Evolutionary conservation across 352 stramenopile species (phyloP).

Genomic region (Phytophthora pistaciae): DNA sequence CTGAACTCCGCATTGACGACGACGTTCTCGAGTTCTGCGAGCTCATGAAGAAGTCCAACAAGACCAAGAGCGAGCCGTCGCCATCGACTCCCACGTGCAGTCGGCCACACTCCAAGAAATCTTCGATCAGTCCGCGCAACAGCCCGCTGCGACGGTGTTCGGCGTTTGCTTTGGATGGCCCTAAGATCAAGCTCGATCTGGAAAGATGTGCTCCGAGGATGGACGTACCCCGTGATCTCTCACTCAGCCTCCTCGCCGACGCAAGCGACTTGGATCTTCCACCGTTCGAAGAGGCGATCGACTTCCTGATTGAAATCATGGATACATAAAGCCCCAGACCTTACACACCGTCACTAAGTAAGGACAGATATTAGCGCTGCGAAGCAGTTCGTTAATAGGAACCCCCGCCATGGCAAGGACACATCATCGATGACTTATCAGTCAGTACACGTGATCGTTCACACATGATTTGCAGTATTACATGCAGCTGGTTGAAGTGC

Average conservation of each 20-base stretch:
- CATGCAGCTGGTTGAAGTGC: background rate
- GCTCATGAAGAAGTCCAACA: background rate
- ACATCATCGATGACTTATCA: background rate
- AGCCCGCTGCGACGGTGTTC: constrained; percentile 20
- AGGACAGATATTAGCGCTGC: background rate
- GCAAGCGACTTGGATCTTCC: constrained; percentile 31
- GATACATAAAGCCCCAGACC: constrained; percentile 11
- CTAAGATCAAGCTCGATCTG: background rate
- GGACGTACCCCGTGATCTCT: background rate
- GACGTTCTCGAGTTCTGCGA: background rate
- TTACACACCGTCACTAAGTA: background rate
- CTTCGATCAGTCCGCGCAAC: constrained; percentile 32
- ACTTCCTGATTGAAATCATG: constrained; percentile 60
- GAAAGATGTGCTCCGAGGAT: background rate
- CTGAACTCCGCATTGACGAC: background rate
- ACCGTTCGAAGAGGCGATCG: constrained; percentile 56
- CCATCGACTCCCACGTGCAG: background rate
- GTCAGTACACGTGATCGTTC: background rate
- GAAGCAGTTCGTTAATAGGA: no score
- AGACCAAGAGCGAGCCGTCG: background rate
- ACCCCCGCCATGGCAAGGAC: background rate
- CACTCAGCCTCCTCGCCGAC: constrained; percentile 14
- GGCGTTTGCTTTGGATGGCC: background rate
- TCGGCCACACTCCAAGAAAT: background rate
- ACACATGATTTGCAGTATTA: background rate